phyloP scores from a whole-genome alignment of 2,329 filamentous ascomycete genomes.

The Pseudocercospora pini-densiflorae region DNA sequence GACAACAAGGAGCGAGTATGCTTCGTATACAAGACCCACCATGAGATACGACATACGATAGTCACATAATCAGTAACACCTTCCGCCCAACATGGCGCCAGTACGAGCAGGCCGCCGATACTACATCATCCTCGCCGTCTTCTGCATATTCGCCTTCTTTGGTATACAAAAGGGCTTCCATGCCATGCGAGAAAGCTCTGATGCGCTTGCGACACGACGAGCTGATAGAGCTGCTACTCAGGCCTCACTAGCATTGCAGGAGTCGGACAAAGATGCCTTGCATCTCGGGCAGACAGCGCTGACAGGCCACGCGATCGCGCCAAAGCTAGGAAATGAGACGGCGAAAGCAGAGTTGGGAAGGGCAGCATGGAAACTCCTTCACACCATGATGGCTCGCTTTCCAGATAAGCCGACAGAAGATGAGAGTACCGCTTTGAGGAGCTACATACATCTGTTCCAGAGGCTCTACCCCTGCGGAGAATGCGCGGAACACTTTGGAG shows the following conservation, averaged over 20 bases:
- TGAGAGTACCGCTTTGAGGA: constrained; percentile 62
- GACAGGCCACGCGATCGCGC: constrained; percentile 67
- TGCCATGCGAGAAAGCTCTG: constrained; percentile 7
- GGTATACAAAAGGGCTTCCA: constrained; percentile 39
- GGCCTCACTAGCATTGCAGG: not conserved
- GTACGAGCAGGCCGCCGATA: constrained; percentile 10
- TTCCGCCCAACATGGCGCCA: not conserved
- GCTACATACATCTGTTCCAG: constrained; percentile 67
- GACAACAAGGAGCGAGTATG: not conserved
- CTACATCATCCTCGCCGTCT: constrained; percentile 12
- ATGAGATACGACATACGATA: constrained; percentile 1
- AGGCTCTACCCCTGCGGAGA: constrained; percentile 70
- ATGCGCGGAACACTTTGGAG: constrained; percentile 67
- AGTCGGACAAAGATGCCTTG: not conserved
- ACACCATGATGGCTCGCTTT: constrained; percentile 69
- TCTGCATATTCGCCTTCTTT: constrained; percentile 49
- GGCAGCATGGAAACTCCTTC: constrained; percentile 68
- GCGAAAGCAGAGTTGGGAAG: constrained; percentile 71
- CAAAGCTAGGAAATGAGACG: constrained; percentile 82
- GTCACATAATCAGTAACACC: not conserved
- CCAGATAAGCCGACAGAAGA: constrained; percentile 65
- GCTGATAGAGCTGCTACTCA: constrained; percentile 4
- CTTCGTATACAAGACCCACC: not conserved
- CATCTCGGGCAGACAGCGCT: constrained; percentile 20
- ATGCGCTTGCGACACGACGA: not conserved